Conservation (phyloP, 768 basidiomycete species). For the Mycena vulgaris region DNA sequence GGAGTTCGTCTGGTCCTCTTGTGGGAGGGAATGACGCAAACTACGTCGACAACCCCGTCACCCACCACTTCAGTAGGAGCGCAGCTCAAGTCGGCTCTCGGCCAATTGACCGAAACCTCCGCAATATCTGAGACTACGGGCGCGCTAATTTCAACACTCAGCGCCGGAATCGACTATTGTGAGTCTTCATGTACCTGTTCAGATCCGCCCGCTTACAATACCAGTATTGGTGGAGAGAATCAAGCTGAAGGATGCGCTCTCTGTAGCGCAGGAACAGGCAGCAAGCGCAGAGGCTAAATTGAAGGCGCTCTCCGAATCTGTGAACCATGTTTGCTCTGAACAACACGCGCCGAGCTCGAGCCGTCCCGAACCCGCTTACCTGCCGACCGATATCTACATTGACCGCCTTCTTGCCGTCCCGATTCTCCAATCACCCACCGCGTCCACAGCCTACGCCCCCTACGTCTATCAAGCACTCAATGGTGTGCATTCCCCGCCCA, state of each 20-base stretch:
- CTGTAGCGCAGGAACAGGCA: slow-evolving; percentile 7
- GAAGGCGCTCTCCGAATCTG: neutral
- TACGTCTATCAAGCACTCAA: no score
- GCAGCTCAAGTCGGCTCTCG: slow-evolving; percentile 11
- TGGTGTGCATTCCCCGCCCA: no score
- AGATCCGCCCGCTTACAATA: neutral
- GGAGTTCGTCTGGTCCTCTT: slow-evolving; percentile 27
- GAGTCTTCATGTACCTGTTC: neutral
- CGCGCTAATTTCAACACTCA: slow-evolving; percentile 9
- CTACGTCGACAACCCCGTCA: neutral
- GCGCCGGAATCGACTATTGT: slow-evolving; percentile 18
- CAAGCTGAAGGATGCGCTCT: neutral
- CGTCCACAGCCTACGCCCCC: no score
- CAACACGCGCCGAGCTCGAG: no score
- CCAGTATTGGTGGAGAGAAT: slow-evolving; percentile 14
- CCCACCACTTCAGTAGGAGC: neutral
- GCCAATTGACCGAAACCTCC: neutral
- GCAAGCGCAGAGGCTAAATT: slow-evolving; percentile 6
- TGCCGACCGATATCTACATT: no score
- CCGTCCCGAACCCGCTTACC: no score
- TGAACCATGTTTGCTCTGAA: no score
- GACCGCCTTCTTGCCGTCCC: no score
- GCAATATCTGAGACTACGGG: neutral
- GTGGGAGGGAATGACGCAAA: neutral
- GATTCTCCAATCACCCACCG: no score